A percentile compares a stretch with the other conserved stretches of the same genome.
These are phyloP conservation scores for Onygenales sp. DNA, from an alignment of 2,329 filamentous ascomycete genomes.

Conservation along the genomic window DNA sequence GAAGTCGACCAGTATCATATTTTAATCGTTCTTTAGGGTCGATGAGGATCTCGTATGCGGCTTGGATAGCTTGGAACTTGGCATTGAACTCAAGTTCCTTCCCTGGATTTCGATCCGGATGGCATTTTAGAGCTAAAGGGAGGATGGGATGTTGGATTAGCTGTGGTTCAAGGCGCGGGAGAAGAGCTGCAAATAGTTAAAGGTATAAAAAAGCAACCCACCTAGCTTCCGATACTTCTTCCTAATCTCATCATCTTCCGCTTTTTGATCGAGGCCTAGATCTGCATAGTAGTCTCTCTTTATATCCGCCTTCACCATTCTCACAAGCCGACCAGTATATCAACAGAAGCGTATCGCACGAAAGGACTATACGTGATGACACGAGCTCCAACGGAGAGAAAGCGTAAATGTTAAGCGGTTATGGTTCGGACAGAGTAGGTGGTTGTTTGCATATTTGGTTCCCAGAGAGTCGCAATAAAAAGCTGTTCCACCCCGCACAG, in stretches of 20 bases:
- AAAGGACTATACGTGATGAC: too few relatives aligned
- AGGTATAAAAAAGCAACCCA: constrained; percentile 27
- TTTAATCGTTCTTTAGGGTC: constrained; percentile 49
- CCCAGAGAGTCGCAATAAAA: too few relatives aligned
- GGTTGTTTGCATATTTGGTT: too few relatives aligned
- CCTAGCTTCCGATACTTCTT: constrained; percentile 79
- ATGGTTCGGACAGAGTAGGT: too few relatives aligned
- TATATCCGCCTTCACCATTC: constrained; percentile 60
- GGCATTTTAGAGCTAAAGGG: constrained; percentile 63
- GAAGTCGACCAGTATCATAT: constrained; percentile 54
- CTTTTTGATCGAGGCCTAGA: constrained; percentile 59
- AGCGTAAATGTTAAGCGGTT: too few relatives aligned
- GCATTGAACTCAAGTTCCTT: constrained; percentile 68
- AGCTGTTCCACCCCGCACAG: too few relatives aligned
- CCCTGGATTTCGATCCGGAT: constrained; percentile 82
- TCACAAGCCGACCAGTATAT: constrained; percentile 18
- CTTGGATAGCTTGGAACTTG: constrained; percentile 79
- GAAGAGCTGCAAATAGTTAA: background rate
- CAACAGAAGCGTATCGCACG: background rate
- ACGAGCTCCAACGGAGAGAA: too few relatives aligned
- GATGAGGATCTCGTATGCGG: constrained; percentile 68
- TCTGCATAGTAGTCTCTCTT: constrained; percentile 77
- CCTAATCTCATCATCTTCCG: constrained; percentile 66
- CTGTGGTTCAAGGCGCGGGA: too few relatives aligned
- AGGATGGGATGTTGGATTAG: background rate